Conservation (phyloP, 257 asterid genomes). For the Nicotiana noctiflora region DNA sequence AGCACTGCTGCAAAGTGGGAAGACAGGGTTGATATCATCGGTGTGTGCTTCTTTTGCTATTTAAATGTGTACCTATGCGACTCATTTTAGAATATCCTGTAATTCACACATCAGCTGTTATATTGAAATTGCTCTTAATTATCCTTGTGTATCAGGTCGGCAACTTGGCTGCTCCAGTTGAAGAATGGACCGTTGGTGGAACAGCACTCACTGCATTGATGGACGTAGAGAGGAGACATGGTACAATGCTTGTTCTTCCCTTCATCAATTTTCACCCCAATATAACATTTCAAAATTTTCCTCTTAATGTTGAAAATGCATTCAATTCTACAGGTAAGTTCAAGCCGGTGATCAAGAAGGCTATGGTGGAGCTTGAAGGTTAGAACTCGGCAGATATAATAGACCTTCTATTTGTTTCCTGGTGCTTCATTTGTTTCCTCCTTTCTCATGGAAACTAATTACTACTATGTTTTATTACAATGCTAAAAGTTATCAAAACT, state of each 20-base stretch:
- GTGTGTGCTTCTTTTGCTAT: conserved; percentile 30
- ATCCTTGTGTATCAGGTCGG: conserved; percentile 55
- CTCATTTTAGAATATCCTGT: not conserved
- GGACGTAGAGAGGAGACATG: conserved; percentile 99
- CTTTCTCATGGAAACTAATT: not conserved
- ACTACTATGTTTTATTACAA: not conserved
- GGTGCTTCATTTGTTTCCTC: not conserved
- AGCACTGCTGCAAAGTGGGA: conserved; percentile 70
- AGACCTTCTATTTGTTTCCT: not conserved
- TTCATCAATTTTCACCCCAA: conserved; percentile 1
- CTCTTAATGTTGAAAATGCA: not conserved
- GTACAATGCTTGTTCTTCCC: conserved; percentile 25
- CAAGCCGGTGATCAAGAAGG: conserved; percentile 99
- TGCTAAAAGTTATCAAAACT: not conserved
- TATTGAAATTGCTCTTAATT: not conserved
- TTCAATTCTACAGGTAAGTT: conserved; percentile 57
- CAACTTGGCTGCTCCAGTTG: conserved; percentile 88
- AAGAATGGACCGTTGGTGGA: conserved; percentile 96
- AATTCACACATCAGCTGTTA: not conserved
- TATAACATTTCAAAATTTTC: not conserved
- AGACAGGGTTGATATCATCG: conserved; percentile 77
- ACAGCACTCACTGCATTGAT: conserved; percentile 87
- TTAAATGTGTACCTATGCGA: not conserved
- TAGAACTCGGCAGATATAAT: not conserved
- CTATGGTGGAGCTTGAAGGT: conserved; percentile 99